Evolutionary conservation across 495 filamentous ascomycete genomes (phyloP), one percentile per base, ranked within the genome.

Genomic region (Aspergillus indologenus): DNA sequence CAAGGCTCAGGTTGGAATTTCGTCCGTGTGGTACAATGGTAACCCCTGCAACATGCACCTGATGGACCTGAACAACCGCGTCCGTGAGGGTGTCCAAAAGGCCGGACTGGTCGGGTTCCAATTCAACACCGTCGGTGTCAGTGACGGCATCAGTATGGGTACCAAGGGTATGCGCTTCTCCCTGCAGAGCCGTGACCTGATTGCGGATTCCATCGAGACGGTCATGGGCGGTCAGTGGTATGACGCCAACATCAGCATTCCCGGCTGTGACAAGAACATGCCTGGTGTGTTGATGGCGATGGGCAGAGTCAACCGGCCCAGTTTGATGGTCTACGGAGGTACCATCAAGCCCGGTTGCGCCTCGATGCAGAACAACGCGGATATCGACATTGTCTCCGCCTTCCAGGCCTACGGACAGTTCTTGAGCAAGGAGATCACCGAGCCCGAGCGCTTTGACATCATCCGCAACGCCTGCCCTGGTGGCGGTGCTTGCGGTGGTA

Each of bases 211-310:
- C 34, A 92, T 97, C 65, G 94, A 98, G 83, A 97, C 94, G 8
- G 93, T 98, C 43, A 98, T 97, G 93, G 84, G 90, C 50, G 93
- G 90, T 15, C 93, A 98, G 79, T 97, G 94, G 92, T 98, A 98
- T 70, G 93, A 98, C 74, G 93, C 89, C 66, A 97, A 97, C 70
- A 90, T 98, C 69, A 94, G 90, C 19, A 90, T 98, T 65, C 93
- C 93, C n/a, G 93, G 93, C 34, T 98, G 93, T 75, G 93, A 98
- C 81, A 98, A 98, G 86, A 98, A 98, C 75, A 96, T 98, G 92
- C 93, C 93, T 5, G 93, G 93, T 75, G 94, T 97, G 34, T 76
- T 97, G 58, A 98, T 98, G 78, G 94, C 92, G 47, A 97, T 97
- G 92, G 92, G 90, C 24, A 82, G 93, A 51, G 85, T 96, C 65